A percentile compares a stretch with the other conserved stretches of the same genome.
Conservation (phyloP, 169 alveolate species). For the Plasmodium relictum region DNA sequence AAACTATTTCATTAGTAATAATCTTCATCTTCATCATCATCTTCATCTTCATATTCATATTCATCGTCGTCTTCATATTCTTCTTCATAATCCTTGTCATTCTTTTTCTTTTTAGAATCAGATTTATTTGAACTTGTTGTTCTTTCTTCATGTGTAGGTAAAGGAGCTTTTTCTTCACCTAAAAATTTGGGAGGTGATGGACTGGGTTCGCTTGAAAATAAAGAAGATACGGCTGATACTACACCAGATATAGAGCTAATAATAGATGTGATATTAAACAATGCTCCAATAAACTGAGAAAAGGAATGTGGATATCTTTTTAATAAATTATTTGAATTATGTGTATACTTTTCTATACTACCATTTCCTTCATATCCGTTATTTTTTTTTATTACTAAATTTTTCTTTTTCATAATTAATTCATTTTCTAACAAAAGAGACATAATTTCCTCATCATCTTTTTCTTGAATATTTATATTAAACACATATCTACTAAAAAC, state of each 20-base stretch:
- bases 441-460: constrained; percentile 41
- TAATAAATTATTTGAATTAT: background rate
- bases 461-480: constrained; percentile 42
- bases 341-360: background rate
- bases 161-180: constrained; percentile 21
- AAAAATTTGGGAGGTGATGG: constrained; percentile 71
- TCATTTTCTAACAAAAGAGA: constrained; percentile 57
- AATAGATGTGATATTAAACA: constrained; percentile 8
- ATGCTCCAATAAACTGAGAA: constrained; percentile 57
- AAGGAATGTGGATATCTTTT: constrained; percentile 47
- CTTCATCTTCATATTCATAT: constrained; percentile 3
- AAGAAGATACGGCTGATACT: constrained; percentile 57
- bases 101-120: background rate
- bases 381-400: constrained; percentile 27
- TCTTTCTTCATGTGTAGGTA: constrained; percentile 36
- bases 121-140: background rate
- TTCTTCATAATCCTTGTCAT: background rate
- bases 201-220: constrained; percentile 17
- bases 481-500: constrained; percentile 50
- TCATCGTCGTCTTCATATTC: constrained; percentile 15
- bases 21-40: constrained; percentile 1
- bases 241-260: constrained; percentile 62
- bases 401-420: constrained; percentile 63
- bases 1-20: background rate
- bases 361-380: background rate